Percentiles rank a stretch among this genome's conserved stretches.
These are phyloP conservation scores for Pythium rhizo-oryzae DNA, from an alignment of 352 stramenopile species.

Conservation along the genomic window DNA sequence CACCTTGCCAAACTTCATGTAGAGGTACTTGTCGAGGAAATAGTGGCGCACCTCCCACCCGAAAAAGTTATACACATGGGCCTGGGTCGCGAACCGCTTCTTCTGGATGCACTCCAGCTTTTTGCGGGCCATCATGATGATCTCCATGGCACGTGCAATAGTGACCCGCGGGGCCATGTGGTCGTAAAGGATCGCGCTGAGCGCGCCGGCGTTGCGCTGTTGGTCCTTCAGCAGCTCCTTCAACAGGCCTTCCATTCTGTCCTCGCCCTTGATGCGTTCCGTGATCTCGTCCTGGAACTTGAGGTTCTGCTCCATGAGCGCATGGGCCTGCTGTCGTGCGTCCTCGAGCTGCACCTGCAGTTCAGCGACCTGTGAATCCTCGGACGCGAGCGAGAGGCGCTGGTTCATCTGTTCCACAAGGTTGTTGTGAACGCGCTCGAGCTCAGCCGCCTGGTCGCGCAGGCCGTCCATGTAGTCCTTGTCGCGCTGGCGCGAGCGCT, in stretches of 20 bases:
- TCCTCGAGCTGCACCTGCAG: constrained; percentile 40
- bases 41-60: constrained; percentile 49
- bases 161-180: constrained; percentile 29
- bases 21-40: constrained; percentile 41
- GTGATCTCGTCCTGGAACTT: constrained; percentile 48
- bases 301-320: constrained; percentile 49
- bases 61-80: constrained; percentile 44
- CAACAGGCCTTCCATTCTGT: constrained; percentile 59
- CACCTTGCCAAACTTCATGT: constrained; percentile 51
- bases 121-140: constrained; percentile 48
- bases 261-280: constrained; percentile 52
- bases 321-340: constrained; percentile 35
- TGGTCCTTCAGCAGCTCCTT: constrained; percentile 43
- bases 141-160: constrained; percentile 35
- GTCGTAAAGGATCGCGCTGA: constrained; percentile 26
- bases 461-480: constrained; percentile 57
- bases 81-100: constrained; percentile 35
- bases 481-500: constrained; percentile 52
- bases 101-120: constrained; percentile 39
- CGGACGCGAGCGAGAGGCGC: constrained; percentile 27
- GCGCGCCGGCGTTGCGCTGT: constrained; percentile 10
- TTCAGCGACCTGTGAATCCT: constrained; percentile 20
- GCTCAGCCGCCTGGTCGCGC: constrained; percentile 32
- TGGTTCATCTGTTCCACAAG: constrained; percentile 44
- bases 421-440: constrained; percentile 40